Evolutionary conservation across 108 stramenopile genomes (phyloP).

Genomic region (Skeletonema costatum): DNA sequence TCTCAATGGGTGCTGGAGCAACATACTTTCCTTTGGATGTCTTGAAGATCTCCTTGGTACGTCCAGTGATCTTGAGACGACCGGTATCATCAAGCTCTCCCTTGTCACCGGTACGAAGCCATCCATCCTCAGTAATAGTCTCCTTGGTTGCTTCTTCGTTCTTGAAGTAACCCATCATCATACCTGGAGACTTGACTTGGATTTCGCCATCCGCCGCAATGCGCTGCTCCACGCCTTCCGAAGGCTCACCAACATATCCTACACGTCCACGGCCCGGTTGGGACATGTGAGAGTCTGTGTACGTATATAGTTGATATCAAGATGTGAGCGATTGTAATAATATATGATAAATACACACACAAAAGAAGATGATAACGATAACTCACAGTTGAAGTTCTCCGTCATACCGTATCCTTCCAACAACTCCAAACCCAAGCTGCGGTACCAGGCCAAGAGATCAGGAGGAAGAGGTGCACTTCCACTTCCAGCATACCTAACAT

Average conservation of each 20-base stretch:
- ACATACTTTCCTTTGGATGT: constrained; percentile 85
- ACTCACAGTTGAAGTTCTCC: constrained; percentile 80
- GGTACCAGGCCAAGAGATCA: constrained; percentile 68
- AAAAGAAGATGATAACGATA: not conserved
- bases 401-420: constrained; percentile 87
- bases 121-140: constrained; percentile 82
- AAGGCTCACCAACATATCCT: constrained; percentile 76
- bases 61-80: constrained; percentile 87
- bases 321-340: no score
- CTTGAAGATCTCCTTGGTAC: constrained; percentile 88
- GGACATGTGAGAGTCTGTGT: constrained; percentile 55
- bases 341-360: no score
- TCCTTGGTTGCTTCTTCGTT: constrained; percentile 85
- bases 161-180: constrained; percentile 86
- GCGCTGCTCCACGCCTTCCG: constrained; percentile 66
- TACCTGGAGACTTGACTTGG: constrained; percentile 77
- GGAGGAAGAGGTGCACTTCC: constrained; percentile 75
- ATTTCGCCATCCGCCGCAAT: constrained; percentile 80
- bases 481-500: constrained; percentile 70
- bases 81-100: constrained; percentile 78
- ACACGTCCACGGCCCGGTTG: constrained; percentile 51
- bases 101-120: constrained; percentile 88
- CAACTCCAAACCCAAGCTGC: constrained; percentile 67
- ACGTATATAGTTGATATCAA: no score
- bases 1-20: constrained; percentile 82